Conservation (phyloP, 129 eudicot genomes). For the Heracleum sosnowskyi region DNA sequence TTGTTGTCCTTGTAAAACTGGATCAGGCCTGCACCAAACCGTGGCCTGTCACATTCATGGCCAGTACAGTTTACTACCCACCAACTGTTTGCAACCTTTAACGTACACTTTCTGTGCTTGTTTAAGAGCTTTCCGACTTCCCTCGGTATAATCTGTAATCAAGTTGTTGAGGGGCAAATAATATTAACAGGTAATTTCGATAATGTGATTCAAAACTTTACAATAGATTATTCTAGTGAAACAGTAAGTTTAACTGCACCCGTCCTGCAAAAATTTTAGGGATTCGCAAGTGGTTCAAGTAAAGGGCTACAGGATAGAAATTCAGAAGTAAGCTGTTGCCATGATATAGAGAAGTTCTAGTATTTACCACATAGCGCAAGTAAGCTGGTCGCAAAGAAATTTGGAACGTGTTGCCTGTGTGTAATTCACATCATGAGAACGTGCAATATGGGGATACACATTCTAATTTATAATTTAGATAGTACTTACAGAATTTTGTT, state of each 20-base stretch:
- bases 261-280: neutral
- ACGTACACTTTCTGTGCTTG: neutral
- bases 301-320: neutral
- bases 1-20: neutral
- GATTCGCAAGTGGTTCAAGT: neutral
- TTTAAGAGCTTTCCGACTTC: neutral
- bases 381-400: neutral
- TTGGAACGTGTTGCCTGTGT: neutral
- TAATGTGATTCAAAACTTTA: neutral
- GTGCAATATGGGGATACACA: neutral
- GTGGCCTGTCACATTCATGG: neutral
- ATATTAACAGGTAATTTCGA: neutral
- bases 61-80: neutral
- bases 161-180: neutral
- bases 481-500: neutral
- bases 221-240: neutral
- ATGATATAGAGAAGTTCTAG: neutral
- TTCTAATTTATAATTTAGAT: neutral
- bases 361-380: neutral
- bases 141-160: neutral
- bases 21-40: neutral
- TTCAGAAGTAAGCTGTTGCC: neutral
- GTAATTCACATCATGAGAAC: neutral
- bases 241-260: neutral
- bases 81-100: neutral